phyloP scores from a whole-genome alignment of 2,329 filamentous ascomycete genomes.

The Rhynchosporium secalis region DNA sequence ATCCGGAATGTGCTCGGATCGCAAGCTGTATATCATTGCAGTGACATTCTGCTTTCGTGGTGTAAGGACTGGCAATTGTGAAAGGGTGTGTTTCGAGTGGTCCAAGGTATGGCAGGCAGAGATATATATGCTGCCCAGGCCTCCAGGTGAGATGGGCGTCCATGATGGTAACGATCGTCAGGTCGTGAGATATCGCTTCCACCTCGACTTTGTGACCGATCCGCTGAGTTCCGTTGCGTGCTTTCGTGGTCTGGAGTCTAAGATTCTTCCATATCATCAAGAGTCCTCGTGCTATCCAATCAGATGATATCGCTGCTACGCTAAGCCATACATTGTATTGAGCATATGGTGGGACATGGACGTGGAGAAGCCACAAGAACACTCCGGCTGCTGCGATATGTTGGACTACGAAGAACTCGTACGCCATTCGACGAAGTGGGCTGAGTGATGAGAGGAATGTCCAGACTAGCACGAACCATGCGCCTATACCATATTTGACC shows the following conservation, averaged over 20 bases:
- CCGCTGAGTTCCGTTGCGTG: slow-evolving; percentile 38
- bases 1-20: slow-evolving; percentile 55
- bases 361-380: slow-evolving; percentile 63
- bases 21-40: slow-evolving; percentile 60
- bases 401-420: slow-evolving; percentile 70
- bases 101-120: slow-evolving; percentile 58
- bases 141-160: slow-evolving; percentile 59
- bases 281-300: slow-evolving; percentile 52
- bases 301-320: slow-evolving; percentile 61
- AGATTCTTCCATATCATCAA: slow-evolving; percentile 54
- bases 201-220: slow-evolving; percentile 55
- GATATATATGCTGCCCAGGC: slow-evolving; percentile 61
- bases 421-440: slow-evolving; percentile 64
- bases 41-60: slow-evolving; percentile 44
- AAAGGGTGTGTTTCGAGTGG: slow-evolving; percentile 60
- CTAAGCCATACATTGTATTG: slow-evolving; percentile 66
- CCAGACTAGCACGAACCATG: slow-evolving; percentile 67
- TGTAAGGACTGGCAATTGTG: slow-evolving; percentile 57
- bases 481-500: slow-evolving; percentile 65
- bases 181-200: slow-evolving; percentile 50
- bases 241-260: slow-evolving; percentile 41
- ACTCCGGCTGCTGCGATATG: slow-evolving; percentile 62
- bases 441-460: slow-evolving; percentile 62
- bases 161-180: slow-evolving; percentile 60
- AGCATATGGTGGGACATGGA: slow-evolving; percentile 61